These are phyloP conservation scores for Penicillium crystallinum DNA, from an alignment of 495 filamentous ascomycete genomes.

Conservation along the genomic window DNA sequence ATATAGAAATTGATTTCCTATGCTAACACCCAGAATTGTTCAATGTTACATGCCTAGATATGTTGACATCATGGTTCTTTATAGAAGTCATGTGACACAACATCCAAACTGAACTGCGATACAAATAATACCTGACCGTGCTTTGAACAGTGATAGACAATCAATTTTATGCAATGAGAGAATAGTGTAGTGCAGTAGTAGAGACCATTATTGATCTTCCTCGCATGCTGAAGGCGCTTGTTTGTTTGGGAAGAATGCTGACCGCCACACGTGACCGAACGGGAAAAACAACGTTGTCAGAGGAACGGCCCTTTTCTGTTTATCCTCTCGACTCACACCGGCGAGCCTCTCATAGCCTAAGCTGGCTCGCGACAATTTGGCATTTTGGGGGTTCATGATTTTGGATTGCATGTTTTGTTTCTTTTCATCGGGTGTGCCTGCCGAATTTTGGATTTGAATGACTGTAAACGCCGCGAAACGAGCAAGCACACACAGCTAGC, in stretches of 20 bases:
- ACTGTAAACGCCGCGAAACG: neutral
- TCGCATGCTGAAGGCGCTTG: slow-evolving; percentile 2
- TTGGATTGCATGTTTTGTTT: slow-evolving; percentile 12
- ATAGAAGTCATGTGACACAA: too few relatives aligned
- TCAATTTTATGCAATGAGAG: neutral
- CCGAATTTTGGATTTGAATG: slow-evolving; percentile 5
- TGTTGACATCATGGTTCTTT: too few relatives aligned
- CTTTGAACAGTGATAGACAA: too few relatives aligned
- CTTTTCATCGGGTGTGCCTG: slow-evolving; percentile 7
- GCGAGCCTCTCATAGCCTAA: slow-evolving; percentile 8
- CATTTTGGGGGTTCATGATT: neutral
- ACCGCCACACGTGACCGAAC: slow-evolving; percentile 19
- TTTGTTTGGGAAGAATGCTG: slow-evolving; percentile 21
- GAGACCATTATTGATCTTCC: neutral
- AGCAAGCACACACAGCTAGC: slow-evolving; percentile 16
- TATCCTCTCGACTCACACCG: slow-evolving; percentile 27
- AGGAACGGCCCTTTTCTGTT: slow-evolving; percentile 28
- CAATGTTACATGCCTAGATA: too few relatives aligned
- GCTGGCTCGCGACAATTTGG: slow-evolving; percentile 7
- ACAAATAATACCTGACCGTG: too few relatives aligned
- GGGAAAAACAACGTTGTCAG: slow-evolving; percentile 30
- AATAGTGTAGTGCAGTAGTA: neutral
- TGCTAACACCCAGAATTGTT: too few relatives aligned
- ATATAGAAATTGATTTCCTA: too few relatives aligned
- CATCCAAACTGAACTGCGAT: too few relatives aligned